phyloP scores from a whole-genome alignment of 345 rosid genomes.

The Bruguiera gymnorhiza region DNA sequence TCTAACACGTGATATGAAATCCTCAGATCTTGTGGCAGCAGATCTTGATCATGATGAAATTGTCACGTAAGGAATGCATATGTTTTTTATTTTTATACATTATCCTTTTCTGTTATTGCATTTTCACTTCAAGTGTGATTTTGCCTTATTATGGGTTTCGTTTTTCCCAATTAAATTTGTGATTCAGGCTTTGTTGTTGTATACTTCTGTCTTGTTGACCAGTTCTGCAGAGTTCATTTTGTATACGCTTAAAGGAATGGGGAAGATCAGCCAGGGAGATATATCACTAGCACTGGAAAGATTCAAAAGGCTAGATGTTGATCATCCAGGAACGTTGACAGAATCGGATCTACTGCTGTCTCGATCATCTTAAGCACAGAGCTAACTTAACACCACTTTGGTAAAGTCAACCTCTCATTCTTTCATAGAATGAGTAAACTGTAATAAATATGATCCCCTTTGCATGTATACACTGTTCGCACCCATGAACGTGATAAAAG shows the following conservation, averaged over 20 bases:
- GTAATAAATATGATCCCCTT: too few species aligned
- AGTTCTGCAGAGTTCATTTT: constrained; percentile 50
- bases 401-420: background rate
- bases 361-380: constrained; percentile 4
- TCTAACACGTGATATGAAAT: constrained; percentile 28
- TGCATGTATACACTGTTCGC: too few species aligned
- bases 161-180: too few species aligned
- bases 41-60: constrained; percentile 45
- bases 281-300: constrained; percentile 34
- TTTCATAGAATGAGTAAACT: too few species aligned
- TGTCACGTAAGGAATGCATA: constrained; percentile 33
- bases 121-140: background rate
- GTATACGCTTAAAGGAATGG: constrained; percentile 43
- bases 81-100: background rate
- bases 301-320: constrained; percentile 41
- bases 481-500: too few species aligned
- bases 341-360: constrained; percentile 24
- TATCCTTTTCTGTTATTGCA: background rate
- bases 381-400: background rate
- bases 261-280: constrained; percentile 45
- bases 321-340: constrained; percentile 48
- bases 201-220: background rate
- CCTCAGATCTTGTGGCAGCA: constrained; percentile 41
- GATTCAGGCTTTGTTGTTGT: too few species aligned
- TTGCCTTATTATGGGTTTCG: background rate